Percentiles rank a stretch among this genome's conserved stretches.
phyloP scores from a whole-genome alignment of 208 protist genomes.

The Porcisia deanei region DNA sequence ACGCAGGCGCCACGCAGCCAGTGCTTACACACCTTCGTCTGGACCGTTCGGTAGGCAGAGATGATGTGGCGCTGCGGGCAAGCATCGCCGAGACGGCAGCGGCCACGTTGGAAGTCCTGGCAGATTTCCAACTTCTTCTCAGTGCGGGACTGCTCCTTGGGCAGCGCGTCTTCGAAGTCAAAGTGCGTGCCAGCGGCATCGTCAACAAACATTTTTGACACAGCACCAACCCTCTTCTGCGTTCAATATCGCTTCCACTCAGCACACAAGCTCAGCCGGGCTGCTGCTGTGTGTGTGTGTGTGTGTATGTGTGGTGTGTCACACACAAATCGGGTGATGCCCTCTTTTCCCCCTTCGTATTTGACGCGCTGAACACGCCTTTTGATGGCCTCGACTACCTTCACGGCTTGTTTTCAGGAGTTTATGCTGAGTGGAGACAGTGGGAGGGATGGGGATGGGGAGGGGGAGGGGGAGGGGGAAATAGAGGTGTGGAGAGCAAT shows the following conservation, averaged over 20 bases:
- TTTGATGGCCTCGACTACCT: not conserved
- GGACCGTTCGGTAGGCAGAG: conserved; percentile 62
- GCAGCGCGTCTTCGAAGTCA: conserved; percentile 80
- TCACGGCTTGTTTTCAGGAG: not conserved
- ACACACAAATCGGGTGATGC: not conserved
- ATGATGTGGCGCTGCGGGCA: conserved; percentile 95
- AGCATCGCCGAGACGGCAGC: conserved; percentile 91
- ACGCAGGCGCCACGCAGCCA: conserved; percentile 97
- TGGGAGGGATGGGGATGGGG: not conserved
- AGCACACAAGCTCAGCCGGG: not conserved
- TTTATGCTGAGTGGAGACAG: not conserved
- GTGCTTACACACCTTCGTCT: conserved; percentile 96
- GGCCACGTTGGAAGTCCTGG: conserved; percentile 94
- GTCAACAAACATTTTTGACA: conserved; percentile 64
- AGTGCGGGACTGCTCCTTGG: conserved; percentile 58
- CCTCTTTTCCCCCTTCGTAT: not conserved
- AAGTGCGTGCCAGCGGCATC: conserved; percentile 56
- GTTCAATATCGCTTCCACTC: not conserved
- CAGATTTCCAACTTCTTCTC: conserved; percentile 92
- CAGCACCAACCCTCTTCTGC: not conserved
- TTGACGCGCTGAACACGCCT: not conserved
- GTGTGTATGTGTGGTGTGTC: not conserved
- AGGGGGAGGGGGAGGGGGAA: not conserved
- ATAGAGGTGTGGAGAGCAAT: not conserved
- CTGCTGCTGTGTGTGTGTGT: not conserved